Base-by-base conservation (phyloP, 352 stramenopile species). In the Phytopythium helicoides region DNA sequence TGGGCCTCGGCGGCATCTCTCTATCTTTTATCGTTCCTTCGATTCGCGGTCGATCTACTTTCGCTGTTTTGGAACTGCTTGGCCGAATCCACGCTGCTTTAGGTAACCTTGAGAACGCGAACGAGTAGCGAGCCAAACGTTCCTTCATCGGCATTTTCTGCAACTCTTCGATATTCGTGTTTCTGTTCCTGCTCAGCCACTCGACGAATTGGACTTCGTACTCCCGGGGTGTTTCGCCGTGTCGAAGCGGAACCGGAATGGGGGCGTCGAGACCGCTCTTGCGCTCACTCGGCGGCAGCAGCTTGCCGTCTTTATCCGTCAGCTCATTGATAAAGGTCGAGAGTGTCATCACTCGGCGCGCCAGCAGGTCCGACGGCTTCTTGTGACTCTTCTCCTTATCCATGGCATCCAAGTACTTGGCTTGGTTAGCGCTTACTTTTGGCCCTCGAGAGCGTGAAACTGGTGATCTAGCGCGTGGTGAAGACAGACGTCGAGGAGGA, bases 101-200 rank as follows among this genome's bases (percentile, higher is more conserved):
- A 0, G 25, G 45, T 31, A 51, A 52, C 31, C 65, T 57, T 23
- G 41, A 62, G 49, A 58, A 56, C 14, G 65, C 65, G 49, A 62
- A 73, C 5, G 57, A 54, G 31, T 62, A 61, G 56, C 65, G 69
- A 15, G 65, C 46, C 12, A 54, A 62, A 7, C 65, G 65, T 40
- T 74, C 65, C 53, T 38, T 55, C 18, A 37, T 34, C 21, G 65
- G 58, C n/a, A 66, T 46, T 39, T 49, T 47, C 37, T 47, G 53
- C 14, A 71, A 26, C 21, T 28, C n/a, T 21, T 25, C 38, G 19
- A 54, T 18, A 3, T 25, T 47, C 21, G 26, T n/a, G 39, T 52
- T 9, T 26, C 14, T 63, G 21, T 63, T 46, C 12, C 5, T 0
- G 25, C 22, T n/a, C 41, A 72, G 42, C 64, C 64, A 72, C 5